phyloP scores from a whole-genome alignment of 257 asterid species.

The Solanum bulbocastanum region DNA sequence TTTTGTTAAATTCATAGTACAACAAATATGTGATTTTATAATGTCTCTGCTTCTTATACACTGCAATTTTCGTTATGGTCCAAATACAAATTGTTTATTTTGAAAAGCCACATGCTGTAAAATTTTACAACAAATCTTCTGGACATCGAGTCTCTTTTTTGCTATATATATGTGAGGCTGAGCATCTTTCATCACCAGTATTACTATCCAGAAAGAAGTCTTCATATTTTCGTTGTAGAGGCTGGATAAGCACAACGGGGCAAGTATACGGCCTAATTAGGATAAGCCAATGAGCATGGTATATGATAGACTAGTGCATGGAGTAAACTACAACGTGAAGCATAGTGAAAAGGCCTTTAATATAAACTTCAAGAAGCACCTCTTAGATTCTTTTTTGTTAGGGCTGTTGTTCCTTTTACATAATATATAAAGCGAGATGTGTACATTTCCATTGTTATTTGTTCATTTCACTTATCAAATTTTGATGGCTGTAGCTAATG shows the following conservation, averaged over 20 bases:
- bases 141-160: neutral
- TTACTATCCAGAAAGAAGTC: neutral
- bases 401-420: neutral
- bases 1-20: neutral
- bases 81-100: neutral
- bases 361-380: neutral
- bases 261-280: neutral
- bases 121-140: neutral
- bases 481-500: slow-evolving; percentile 56
- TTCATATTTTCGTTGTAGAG: neutral
- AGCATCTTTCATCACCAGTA: neutral
- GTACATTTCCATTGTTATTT: neutral
- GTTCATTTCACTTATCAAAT: neutral
- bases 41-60: neutral
- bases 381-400: neutral
- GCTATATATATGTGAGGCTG: neutral
- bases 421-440: neutral
- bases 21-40: neutral
- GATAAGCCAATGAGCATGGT: neutral
- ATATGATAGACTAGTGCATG: neutral
- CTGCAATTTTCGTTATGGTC: neutral
- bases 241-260: neutral
- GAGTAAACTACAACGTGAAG: neutral
- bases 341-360: neutral
- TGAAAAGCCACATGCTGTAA: neutral